Percentiles rank a stretch among this genome's conserved stretches.
phyloP scores from a whole-genome alignment of 306 rosid genomes.

The Gleditsia sinensis region DNA sequence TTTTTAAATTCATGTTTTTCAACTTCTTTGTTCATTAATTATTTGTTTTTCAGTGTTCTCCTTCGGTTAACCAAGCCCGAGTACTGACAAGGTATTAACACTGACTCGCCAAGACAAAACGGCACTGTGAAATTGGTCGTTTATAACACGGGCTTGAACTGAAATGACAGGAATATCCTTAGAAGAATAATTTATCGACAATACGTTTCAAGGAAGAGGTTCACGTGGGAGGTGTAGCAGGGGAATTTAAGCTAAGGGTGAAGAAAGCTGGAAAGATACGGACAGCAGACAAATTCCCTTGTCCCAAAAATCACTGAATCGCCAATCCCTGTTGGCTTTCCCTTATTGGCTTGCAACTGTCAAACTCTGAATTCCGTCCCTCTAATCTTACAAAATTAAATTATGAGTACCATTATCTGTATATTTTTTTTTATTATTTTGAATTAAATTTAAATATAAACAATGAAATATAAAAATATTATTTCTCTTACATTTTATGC shows the following conservation, averaged over 20 bases:
- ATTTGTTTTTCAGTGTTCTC: neutral
- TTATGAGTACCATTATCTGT: too few species aligned
- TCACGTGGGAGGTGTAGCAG: too few species aligned
- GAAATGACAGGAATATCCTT: neutral
- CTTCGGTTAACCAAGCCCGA: slow-evolving; percentile 35
- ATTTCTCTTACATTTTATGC: too few species aligned
- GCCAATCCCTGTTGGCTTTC: neutral
- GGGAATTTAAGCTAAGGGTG: too few species aligned
- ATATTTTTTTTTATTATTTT: too few species aligned
- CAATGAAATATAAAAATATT: too few species aligned
- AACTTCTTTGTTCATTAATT: too few species aligned
- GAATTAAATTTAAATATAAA: too few species aligned
- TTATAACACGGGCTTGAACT: too few species aligned
- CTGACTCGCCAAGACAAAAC: neutral
- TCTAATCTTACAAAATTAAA: neutral
- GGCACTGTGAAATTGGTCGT: neutral
- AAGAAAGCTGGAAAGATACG: neutral
- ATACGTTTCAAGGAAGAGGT: neutral
- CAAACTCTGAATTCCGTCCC: neutral
- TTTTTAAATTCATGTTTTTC: too few species aligned
- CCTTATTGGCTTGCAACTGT: neutral
- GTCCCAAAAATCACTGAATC: slow-evolving; percentile 20
- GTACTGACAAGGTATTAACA: too few species aligned
- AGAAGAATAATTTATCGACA: too few species aligned
- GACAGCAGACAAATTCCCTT: slow-evolving; percentile 41